Conservation (phyloP, 2,329 filamentous ascomycete species). For the Ustulina deusta region DNA sequence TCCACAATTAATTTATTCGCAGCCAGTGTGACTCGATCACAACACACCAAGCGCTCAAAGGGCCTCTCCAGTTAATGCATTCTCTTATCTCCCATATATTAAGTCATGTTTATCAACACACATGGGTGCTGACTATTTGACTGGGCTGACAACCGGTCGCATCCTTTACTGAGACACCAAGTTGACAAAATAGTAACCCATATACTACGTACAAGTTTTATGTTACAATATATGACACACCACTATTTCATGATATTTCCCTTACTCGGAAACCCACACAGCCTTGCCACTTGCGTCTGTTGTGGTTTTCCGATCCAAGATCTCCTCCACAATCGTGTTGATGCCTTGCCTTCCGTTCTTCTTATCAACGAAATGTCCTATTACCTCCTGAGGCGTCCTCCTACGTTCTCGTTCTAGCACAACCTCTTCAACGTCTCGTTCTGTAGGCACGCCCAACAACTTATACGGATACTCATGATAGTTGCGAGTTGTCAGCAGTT, state of each 20-base stretch:
- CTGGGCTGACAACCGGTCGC: slow-evolving; percentile 3
- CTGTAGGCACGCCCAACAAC: slow-evolving; percentile 78
- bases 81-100: slow-evolving; percentile 19
- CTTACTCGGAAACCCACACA: slow-evolving; percentile 51
- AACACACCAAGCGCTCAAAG: slow-evolving; percentile 15
- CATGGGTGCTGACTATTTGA: neutral
- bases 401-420: slow-evolving; percentile 56
- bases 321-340: slow-evolving; percentile 74
- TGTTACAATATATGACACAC: slow-evolving; percentile 36
- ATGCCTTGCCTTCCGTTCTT: slow-evolving; percentile 77
- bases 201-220: slow-evolving; percentile 27
- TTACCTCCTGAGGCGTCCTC: slow-evolving; percentile 67
- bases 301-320: slow-evolving; percentile 72
- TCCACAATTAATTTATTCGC: slow-evolving; percentile 31
- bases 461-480: slow-evolving; percentile 81
- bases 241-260: slow-evolving; percentile 13
- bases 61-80: slow-evolving; percentile 6
- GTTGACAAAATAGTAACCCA: neutral
- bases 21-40: slow-evolving; percentile 35
- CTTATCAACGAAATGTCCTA: slow-evolving; percentile 70
- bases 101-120: neutral
- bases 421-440: slow-evolving; percentile 67
- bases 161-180: neutral
- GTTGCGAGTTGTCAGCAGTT: slow-evolving; percentile 71
- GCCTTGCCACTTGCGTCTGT: slow-evolving; percentile 59